phyloP scores from a whole-genome alignment of 805 yeast genomes.

The Ogataea glucozyma region DNA sequence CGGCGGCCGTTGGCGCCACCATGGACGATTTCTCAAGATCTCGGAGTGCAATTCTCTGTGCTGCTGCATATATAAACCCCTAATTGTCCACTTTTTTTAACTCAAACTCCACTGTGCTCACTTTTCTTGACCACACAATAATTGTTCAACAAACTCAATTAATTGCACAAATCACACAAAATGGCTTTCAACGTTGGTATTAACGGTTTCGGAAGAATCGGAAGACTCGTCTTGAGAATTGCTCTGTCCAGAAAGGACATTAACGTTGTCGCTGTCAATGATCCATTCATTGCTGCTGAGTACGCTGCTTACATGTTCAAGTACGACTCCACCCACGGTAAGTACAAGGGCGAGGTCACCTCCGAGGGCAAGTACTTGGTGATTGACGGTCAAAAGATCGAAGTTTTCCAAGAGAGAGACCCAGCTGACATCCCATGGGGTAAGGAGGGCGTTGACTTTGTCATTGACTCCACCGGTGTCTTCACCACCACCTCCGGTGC shows the following conservation, averaged over 20 bases:
- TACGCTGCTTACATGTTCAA: slow-evolving; percentile 95
- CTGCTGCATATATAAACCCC: slow-evolving; percentile 17
- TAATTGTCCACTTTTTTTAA: slow-evolving; percentile 9
- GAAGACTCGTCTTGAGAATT: slow-evolving; percentile 84
- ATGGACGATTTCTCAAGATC: background rate
- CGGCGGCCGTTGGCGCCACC: no score
- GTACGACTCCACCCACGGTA: slow-evolving; percentile 93
- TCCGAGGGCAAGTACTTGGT: slow-evolving; percentile 56
- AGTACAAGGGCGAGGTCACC: slow-evolving; percentile 72
- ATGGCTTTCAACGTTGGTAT: slow-evolving; percentile 78
- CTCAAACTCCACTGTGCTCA: slow-evolving; percentile 1
- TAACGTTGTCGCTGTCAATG: slow-evolving; percentile 84
- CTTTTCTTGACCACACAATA: background rate
- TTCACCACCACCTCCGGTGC: slow-evolving; percentile 84
- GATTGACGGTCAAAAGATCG: slow-evolving; percentile 68
- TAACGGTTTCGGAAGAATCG: slow-evolving; percentile 95
- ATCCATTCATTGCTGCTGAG: slow-evolving; percentile 86
- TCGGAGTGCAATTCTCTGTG: slow-evolving; percentile 4
- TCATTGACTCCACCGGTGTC: slow-evolving; percentile 93
- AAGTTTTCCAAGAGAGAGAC: slow-evolving; percentile 78
- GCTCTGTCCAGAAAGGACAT: slow-evolving; percentile 75
- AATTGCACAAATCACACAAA: slow-evolving; percentile 18
- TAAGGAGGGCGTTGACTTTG: slow-evolving; percentile 74
- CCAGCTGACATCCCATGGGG: slow-evolving; percentile 92
- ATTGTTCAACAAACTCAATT: background rate